These are phyloP conservation scores for Madurella fahalii DNA, from an alignment of 2,329 filamentous ascomycete genomes.

Conservation along the genomic window DNA sequence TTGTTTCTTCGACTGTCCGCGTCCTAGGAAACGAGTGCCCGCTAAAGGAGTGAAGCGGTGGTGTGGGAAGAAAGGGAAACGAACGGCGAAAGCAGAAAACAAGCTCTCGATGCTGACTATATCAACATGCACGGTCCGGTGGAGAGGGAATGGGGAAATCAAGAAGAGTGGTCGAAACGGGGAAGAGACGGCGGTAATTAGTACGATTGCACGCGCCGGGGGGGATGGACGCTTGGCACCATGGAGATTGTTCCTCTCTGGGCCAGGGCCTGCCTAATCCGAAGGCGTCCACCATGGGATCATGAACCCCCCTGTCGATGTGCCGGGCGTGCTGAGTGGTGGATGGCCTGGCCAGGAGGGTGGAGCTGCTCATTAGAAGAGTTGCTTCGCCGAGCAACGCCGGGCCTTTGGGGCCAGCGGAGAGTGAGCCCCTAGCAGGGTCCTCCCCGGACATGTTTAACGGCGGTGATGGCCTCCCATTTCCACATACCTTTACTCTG, in stretches of 20 bases:
- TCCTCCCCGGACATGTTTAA: too few species aligned
- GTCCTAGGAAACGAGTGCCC: slow-evolving; percentile 62
- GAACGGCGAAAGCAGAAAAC: slow-evolving; percentile 48
- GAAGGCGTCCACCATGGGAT: slow-evolving; percentile 10
- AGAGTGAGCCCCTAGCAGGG: neutral
- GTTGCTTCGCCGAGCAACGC: slow-evolving; percentile 15
- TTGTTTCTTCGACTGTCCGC: slow-evolving; percentile 25
- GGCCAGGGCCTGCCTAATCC: slow-evolving; percentile 15
- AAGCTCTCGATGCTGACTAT: slow-evolving; percentile 47
- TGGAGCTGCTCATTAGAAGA: slow-evolving; percentile 25
- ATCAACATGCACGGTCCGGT: slow-evolving; percentile 46
- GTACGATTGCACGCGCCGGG: slow-evolving; percentile 29
- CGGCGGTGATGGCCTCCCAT: too few species aligned
- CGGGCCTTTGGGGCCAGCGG: neutral
- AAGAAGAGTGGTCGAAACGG: slow-evolving; percentile 27
- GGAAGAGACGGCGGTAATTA: slow-evolving; percentile 32
- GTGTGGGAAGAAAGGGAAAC: slow-evolving; percentile 42
- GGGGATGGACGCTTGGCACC: slow-evolving; percentile 24
- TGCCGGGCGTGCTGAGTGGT: slow-evolving; percentile 21
- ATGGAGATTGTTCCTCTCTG: slow-evolving; percentile 14
- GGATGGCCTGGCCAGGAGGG: slow-evolving; percentile 15
- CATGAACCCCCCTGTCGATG: slow-evolving; percentile 14
- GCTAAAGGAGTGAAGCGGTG: slow-evolving; percentile 87
- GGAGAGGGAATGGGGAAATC: slow-evolving; percentile 35
- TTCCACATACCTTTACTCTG: too few species aligned